phyloP scores from a whole-genome alignment of 192 early-diverging fungal genomes.

The Phlyctochytrium bullatum region DNA sequence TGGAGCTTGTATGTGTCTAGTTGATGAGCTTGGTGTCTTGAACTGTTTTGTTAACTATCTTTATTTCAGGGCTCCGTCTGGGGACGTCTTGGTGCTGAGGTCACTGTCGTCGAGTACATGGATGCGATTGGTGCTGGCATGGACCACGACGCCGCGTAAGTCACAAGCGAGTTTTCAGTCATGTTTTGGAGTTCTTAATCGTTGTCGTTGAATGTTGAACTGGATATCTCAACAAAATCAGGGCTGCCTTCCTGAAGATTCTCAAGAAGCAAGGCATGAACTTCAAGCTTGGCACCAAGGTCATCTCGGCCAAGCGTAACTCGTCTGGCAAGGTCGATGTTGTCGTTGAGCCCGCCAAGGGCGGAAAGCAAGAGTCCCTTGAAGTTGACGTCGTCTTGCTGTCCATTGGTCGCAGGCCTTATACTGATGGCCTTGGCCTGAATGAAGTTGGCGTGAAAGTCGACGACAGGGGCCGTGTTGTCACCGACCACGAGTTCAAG shows the following conservation, averaged over 20 bases:
- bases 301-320: conserved; percentile 79
- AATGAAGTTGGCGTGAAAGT: conserved; percentile 88
- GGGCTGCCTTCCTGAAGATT: conserved; percentile 88
- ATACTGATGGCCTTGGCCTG: conserved; percentile 88
- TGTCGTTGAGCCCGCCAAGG: conserved; percentile 79
- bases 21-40: conserved; percentile 7
- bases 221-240: too few relatives aligned
- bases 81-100: conserved; percentile 90
- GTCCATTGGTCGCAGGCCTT: conserved; percentile 92
- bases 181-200: conserved; percentile 2
- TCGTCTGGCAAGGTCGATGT: conserved; percentile 84
- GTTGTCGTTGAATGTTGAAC: background rate
- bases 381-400: conserved; percentile 91
- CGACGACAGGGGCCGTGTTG: conserved; percentile 84
- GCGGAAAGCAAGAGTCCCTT: conserved; percentile 64
- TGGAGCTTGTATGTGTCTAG: conserved; percentile 69
- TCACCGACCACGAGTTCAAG: conserved; percentile 80
- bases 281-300: conserved; percentile 98
- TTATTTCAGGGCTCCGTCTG: conserved; percentile 91
- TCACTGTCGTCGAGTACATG: conserved; percentile 94
- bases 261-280: conserved; percentile 95
- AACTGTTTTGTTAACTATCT: background rate
- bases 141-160: conserved; percentile 93
- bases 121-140: conserved; percentile 93
- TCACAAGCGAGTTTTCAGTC: conserved; percentile 40